Evolutionary conservation across 2,329 filamentous ascomycete genomes (phyloP), one percentile per base, ranked within the genome.

Genomic region (Aspergillus sp.): DNA sequence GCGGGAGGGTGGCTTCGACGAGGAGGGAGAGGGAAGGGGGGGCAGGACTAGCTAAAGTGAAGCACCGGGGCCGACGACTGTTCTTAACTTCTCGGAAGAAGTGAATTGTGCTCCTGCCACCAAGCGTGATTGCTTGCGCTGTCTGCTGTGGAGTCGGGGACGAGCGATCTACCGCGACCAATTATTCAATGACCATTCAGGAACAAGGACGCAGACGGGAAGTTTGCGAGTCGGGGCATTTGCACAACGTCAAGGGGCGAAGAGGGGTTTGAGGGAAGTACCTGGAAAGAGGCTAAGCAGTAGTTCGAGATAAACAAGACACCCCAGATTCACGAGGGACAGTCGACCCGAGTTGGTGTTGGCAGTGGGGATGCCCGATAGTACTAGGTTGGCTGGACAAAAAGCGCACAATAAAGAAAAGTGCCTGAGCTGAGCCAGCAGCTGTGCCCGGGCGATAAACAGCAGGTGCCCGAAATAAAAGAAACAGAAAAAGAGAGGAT

Each of bases 121-220:
- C 48, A 60, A 55, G 56, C 47, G 59, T 56, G 58, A 64, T 63
- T 62, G 60, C 64, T 60, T 59, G 58, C 51, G 64, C 61, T 61
- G 61, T 65, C 58, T 61, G 56, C 59, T 61, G 64, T 65, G 61
- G 64, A 66, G 62, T 57, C 57, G 55, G 59, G 59, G 60, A 64
- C 57, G 44, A 60, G 64, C 59, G 64, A 66, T 66, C 64, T 65
- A 63, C 64, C 60, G 57, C 62, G 49, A 62, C 62, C 62, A 66
- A 66, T 66, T 64, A 67, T 54, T 59, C 57, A 58, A 60, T 50
- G 54, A 57, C 59, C 63, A 61, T 65, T 63, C 61, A 62, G 54
- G 47, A 62, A 61, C 54, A 54, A 53, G 48, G 49, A 51, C 52
- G 20, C 45, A 52, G 59, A 44, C 44, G 30, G 54, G 59, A 49